These are phyloP conservation scores for Gautieria morchelliformis DNA, from an alignment of 768 basidiomycete genomes.

Conservation along the genomic window DNA sequence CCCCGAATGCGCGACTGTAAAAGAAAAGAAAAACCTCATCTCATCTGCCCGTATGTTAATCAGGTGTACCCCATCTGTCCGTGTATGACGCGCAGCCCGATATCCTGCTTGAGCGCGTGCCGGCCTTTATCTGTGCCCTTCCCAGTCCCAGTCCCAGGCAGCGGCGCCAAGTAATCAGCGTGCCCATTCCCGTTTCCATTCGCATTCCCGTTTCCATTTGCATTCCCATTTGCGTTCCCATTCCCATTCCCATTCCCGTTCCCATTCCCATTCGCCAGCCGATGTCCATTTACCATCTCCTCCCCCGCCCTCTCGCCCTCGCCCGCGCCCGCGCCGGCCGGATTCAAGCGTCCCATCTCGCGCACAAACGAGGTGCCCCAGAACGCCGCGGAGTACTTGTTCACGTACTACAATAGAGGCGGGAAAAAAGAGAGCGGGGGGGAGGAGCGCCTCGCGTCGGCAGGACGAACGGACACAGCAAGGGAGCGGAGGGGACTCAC, in stretches of 20 bases:
- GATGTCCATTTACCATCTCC: background rate
- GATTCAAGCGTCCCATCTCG: conserved; percentile 49
- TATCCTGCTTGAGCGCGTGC: background rate
- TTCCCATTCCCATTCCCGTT: too few relatives aligned
- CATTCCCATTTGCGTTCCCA: too few relatives aligned
- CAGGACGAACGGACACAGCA: too few relatives aligned
- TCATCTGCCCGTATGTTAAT: too few relatives aligned
- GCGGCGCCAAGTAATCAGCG: background rate
- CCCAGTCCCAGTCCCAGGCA: background rate
- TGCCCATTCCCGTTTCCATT: background rate
- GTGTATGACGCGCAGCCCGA: background rate
- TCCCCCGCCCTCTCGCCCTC: background rate
- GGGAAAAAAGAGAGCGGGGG: too few relatives aligned
- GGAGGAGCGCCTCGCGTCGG: too few relatives aligned
- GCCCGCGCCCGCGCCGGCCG: background rate
- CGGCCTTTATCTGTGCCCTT: conserved; percentile 4
- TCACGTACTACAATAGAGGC: conserved; percentile 73
- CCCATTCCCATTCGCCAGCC: background rate
- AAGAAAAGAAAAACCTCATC: too few relatives aligned
- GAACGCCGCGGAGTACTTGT: conserved; percentile 87
- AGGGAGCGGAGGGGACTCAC: too few relatives aligned
- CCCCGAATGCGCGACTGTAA: background rate
- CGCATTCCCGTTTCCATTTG: background rate
- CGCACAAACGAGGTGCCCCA: conserved; percentile 88
- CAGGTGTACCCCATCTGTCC: background rate